Percentiles rank a stretch among this genome's conserved stretches.
Conservation (phyloP, 805 yeast species). For the Sungouiozyma intestinalis region DNA sequence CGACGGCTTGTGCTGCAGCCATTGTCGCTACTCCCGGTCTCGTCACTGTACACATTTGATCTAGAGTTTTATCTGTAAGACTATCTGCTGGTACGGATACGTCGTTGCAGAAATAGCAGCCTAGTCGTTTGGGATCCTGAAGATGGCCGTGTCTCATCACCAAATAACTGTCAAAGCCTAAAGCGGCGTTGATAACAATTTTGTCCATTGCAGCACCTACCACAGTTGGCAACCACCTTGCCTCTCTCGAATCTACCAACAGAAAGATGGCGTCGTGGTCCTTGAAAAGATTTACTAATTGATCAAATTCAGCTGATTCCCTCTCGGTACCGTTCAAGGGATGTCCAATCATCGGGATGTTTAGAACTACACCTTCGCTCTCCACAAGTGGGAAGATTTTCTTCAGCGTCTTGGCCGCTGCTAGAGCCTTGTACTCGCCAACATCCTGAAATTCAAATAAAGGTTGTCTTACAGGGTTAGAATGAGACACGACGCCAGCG, state of each 20-base stretch:
- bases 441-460: constrained; percentile 76
- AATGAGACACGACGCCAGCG: constrained; percentile 76
- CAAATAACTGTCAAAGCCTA: constrained; percentile 87
- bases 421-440: constrained; percentile 64
- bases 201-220: constrained; percentile 58
- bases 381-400: constrained; percentile 71
- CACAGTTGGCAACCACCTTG: constrained; percentile 95
- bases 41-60: constrained; percentile 98
- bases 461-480: constrained; percentile 95
- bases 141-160: constrained; percentile 86
- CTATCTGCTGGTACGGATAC: constrained; percentile 91
- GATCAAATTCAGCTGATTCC: constrained; percentile 43
- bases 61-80: constrained; percentile 76
- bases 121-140: constrained; percentile 39
- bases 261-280: constrained; percentile 70
- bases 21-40: constrained; percentile 89
- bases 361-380: constrained; percentile 51
- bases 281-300: constrained; percentile 42
- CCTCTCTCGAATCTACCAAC: constrained; percentile 88
- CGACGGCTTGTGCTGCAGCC: constrained; percentile 83
- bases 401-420: constrained; percentile 65
- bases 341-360: constrained; percentile 96
- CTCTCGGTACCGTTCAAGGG: constrained; percentile 48
- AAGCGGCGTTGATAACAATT: constrained; percentile 79
- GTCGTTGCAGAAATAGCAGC: constrained; percentile 95